Conservation (phyloP, 164 flowering plant species). For the Nymphaea thermarum region DNA sequence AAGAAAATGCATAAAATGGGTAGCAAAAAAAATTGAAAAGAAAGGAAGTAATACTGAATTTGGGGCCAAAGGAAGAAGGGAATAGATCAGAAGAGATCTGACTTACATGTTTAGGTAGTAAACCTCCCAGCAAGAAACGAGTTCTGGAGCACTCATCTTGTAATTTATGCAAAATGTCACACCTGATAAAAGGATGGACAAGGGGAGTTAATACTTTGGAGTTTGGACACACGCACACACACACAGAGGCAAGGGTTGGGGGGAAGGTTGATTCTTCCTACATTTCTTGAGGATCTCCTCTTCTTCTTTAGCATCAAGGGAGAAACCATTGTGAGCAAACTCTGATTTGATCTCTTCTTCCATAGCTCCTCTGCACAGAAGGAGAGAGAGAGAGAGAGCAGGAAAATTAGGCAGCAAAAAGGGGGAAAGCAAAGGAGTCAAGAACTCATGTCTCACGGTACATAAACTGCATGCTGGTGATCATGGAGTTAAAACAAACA, state of each 20-base stretch:
- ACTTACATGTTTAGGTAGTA: slow-evolving; percentile 74
- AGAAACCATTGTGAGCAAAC: slow-evolving; percentile 50
- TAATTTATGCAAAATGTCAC: slow-evolving; percentile 69
- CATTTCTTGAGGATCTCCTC: slow-evolving; percentile 46
- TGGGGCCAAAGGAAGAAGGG: neutral
- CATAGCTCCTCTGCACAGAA: slow-evolving; percentile 22
- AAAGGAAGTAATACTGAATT: neutral
- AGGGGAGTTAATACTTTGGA: neutral
- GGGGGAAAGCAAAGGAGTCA: too few relatives aligned
- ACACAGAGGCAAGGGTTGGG: neutral
- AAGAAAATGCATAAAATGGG: too few relatives aligned
- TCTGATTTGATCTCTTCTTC: slow-evolving; percentile 70
- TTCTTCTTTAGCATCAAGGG: slow-evolving; percentile 50
- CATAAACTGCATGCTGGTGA: too few relatives aligned
- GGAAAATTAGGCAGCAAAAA: too few relatives aligned
- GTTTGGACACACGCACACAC: neutral
- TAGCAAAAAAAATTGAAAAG: neutral
- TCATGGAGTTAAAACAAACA: too few relatives aligned
- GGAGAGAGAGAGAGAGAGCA: neutral
- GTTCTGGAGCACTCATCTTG: slow-evolving; percentile 70
- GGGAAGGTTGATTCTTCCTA: slow-evolving; percentile 12
- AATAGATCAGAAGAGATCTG: neutral
- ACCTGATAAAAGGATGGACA: slow-evolving; percentile 27
- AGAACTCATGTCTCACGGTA: too few relatives aligned
- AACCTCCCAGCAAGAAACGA: slow-evolving; percentile 85